phyloP scores from a whole-genome alignment of 2,329 filamentous ascomycete species.

The Cladosporium velox region DNA sequence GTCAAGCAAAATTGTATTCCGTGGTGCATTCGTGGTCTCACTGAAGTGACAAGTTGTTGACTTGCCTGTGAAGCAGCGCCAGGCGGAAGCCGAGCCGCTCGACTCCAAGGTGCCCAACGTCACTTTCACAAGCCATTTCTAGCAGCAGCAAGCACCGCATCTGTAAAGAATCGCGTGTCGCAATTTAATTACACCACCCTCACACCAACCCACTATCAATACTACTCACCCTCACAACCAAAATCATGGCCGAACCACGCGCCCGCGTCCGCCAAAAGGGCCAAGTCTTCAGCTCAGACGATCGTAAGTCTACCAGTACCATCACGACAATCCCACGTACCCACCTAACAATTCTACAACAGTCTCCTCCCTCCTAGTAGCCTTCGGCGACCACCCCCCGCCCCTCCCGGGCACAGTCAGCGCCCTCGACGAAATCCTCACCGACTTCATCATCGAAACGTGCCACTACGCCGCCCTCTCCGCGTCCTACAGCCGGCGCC shows the following conservation, averaged over 20 bases:
- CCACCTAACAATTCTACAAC: constrained; percentile 10
- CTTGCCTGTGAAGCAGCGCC: background rate
- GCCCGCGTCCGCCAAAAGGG: constrained; percentile 51
- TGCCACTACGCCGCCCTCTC: constrained; percentile 86
- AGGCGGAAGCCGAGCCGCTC: constrained; percentile 16
- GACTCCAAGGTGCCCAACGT: constrained; percentile 8
- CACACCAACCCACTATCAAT: background rate
- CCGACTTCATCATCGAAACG: constrained; percentile 93
- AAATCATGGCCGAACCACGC: constrained; percentile 51
- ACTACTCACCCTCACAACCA: background rate
- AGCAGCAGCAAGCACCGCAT: background rate
- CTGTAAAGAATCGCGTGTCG: background rate
- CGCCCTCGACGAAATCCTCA: constrained; percentile 90
- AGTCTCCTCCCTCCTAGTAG: constrained; percentile 64
- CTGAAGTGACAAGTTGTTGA: constrained; percentile 16
- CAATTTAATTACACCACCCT: background rate
- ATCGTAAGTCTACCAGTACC: constrained; percentile 34
- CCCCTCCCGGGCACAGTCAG: constrained; percentile 82
- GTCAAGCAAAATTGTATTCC: background rate
- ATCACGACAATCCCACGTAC: constrained; percentile 35
- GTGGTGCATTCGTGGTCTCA: constrained; percentile 5
- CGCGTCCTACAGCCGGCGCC: constrained; percentile 81
- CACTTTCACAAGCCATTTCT: constrained; percentile 19
- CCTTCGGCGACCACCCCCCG: constrained; percentile 68
- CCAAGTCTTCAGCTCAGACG: constrained; percentile 47